Evolutionary conservation across 441 rosid genomes (phyloP).

Genomic region (Mallotus japonicus): DNA sequence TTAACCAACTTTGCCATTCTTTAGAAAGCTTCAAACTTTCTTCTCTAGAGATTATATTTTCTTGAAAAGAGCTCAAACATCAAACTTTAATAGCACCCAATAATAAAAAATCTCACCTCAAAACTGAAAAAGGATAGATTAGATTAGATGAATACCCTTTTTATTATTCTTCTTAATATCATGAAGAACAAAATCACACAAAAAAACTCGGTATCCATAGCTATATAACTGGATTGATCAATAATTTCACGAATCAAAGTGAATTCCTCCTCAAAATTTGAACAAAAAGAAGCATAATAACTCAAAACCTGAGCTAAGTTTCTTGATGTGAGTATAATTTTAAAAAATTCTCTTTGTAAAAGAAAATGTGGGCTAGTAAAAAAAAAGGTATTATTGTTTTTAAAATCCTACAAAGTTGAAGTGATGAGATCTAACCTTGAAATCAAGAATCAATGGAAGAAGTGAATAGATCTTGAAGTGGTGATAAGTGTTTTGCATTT

Average conservation of each 20-base stretch:
- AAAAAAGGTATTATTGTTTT: not conserved
- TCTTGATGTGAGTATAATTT: not conserved
- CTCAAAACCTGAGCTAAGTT: constrained; percentile 26
- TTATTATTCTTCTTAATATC: too few relatives aligned
- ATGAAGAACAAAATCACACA: too few relatives aligned
- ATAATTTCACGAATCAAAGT: constrained; percentile 44
- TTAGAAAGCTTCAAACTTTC: not conserved
- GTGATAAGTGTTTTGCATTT: not conserved
- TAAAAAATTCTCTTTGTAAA: not conserved
- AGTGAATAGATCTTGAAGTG: constrained; percentile 34
- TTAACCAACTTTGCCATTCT: constrained; percentile 38
- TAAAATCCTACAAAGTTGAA: constrained; percentile 8
- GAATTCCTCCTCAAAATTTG: constrained; percentile 60
- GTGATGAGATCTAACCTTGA: constrained; percentile 47
- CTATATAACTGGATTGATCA: too few relatives aligned
- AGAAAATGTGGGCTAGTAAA: constrained; percentile 2
- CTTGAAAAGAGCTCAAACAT: not conserved
- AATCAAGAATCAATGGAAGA: constrained; percentile 20
- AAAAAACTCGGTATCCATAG: too few relatives aligned
- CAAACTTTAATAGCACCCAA: not conserved
- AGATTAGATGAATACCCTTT: too few relatives aligned
- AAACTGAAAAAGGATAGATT: too few relatives aligned
- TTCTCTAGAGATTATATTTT: too few relatives aligned
- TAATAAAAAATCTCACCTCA: too few relatives aligned
- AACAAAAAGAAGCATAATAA: constrained; percentile 35